phyloP scores from a whole-genome alignment of 2,329 filamentous ascomycete genomes.

The Boeremia lycopersici region DNA sequence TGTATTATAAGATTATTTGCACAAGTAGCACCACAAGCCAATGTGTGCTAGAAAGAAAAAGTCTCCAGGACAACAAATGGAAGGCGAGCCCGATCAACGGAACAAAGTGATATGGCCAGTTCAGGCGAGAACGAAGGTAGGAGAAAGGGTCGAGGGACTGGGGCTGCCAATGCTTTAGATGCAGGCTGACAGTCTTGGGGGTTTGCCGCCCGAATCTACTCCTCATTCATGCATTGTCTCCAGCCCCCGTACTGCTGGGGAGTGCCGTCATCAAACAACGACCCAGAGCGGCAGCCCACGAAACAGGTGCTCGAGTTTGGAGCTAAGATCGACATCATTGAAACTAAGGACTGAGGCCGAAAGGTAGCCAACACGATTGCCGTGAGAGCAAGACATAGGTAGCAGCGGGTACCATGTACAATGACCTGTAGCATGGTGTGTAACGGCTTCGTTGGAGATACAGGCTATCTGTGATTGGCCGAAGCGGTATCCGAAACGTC shows the following conservation, averaged over 20 bases:
- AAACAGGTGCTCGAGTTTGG: slow-evolving; percentile 23
- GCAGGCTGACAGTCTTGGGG: slow-evolving; percentile 23
- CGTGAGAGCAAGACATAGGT: slow-evolving; percentile 15
- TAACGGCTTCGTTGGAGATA: slow-evolving; percentile 2
- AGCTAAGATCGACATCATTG: slow-evolving; percentile 28
- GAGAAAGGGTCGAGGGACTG: slow-evolving; percentile 26
- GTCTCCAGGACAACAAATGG: slow-evolving; percentile 39
- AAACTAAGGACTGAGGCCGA: slow-evolving; percentile 27
- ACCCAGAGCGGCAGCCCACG: slow-evolving; percentile 14
- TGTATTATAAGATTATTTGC: slow-evolving; percentile 18
- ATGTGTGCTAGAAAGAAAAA: slow-evolving; percentile 9
- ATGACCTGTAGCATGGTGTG: not conserved
- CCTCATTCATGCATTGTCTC: slow-evolving; percentile 36
- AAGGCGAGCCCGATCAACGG: slow-evolving; percentile 42
- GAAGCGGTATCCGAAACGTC: slow-evolving; percentile 29
- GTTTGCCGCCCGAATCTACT: slow-evolving; percentile 21
- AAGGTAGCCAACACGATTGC: slow-evolving; percentile 17
- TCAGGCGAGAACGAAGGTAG: slow-evolving; percentile 23
- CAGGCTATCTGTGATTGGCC: slow-evolving; percentile 22
- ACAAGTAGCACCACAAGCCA: slow-evolving; percentile 5
- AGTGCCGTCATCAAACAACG: slow-evolving; percentile 13
- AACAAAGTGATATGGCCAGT: slow-evolving; percentile 26
- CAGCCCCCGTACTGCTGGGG: slow-evolving; percentile 25
- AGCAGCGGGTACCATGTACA: not conserved
- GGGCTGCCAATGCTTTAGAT: slow-evolving; percentile 42